These are phyloP conservation scores for Galerina sulciceps DNA, from an alignment of 768 basidiomycete genomes.

Conservation along the genomic window DNA sequence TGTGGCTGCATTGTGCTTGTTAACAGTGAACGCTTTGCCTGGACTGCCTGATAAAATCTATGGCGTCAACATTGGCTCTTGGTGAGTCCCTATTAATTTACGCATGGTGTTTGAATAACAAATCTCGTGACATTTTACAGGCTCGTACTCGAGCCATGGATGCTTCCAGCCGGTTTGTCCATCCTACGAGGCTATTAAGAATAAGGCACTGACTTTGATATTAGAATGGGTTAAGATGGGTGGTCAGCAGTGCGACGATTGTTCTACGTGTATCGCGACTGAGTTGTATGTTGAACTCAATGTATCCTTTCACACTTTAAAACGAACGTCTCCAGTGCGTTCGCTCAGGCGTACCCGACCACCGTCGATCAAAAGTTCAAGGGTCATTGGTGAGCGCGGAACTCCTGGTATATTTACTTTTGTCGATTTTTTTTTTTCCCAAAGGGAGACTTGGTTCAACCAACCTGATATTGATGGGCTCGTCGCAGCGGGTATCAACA, in stretches of 20 bases:
- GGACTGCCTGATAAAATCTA: conserved; percentile 56
- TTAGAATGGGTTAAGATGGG: conserved; percentile 79
- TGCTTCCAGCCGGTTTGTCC: conserved; percentile 66
- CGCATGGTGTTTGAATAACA: not conserved
- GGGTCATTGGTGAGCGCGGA: conserved; percentile 57
- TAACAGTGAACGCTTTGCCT: conserved; percentile 20
- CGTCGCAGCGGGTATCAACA: conserved; percentile 63
- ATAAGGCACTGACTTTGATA: not conserved
- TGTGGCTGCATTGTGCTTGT: conserved; percentile 11
- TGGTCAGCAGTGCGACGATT: conserved; percentile 61
- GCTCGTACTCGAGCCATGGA: conserved; percentile 83
- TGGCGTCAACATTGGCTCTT: conserved; percentile 75
- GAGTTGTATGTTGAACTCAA: conserved; percentile 59
- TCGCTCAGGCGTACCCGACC: conserved; percentile 61
- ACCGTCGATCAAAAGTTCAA: conserved; percentile 63
- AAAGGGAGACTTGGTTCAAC: conserved; percentile 74
- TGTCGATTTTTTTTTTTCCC: not conserved
- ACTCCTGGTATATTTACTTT: not conserved
- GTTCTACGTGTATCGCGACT: conserved; percentile 63
- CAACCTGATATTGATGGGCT: conserved; percentile 63
- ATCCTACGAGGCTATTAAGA: not conserved
- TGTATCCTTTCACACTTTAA: not conserved
- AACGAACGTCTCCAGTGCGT: conserved; percentile 46
- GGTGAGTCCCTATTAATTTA: conserved; percentile 35
- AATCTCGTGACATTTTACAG: conserved; percentile 34